Percentiles rank a stretch among this genome's conserved stretches.
phyloP scores from a whole-genome alignment of 306 rosid genomes.

The Fagus crenata region DNA sequence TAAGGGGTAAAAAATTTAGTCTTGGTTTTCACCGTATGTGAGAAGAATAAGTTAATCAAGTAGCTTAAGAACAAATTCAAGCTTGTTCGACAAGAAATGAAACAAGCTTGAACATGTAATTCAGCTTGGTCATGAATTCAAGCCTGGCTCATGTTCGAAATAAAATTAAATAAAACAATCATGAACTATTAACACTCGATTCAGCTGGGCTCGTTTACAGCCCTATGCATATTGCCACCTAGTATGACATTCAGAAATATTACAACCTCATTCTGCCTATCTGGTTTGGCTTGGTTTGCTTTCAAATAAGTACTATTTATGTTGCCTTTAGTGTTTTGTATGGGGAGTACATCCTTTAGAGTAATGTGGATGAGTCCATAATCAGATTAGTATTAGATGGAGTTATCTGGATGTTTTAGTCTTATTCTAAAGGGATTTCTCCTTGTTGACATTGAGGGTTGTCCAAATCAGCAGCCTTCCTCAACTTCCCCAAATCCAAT shows the following conservation, averaged over 20 bases:
- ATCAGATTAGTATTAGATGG: background rate
- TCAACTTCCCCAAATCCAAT: background rate
- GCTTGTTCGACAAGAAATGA: no score
- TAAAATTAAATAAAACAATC: no score
- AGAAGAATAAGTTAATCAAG: no score
- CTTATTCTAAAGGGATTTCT: background rate
- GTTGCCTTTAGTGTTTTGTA: background rate
- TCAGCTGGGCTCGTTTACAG: no score
- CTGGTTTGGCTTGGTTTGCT: background rate
- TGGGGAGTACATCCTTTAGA: background rate
- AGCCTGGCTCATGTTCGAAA: no score
- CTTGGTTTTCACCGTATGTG: no score
- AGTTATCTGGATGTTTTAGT: background rate
- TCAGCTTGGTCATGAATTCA: no score
- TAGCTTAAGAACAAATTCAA: no score
- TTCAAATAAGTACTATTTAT: background rate
- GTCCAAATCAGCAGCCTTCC: conserved; percentile 8
- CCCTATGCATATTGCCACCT: background rate
- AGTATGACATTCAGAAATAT: background rate
- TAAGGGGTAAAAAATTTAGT: no score
- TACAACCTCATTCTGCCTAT: background rate
- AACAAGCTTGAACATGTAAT: no score
- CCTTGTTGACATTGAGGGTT: background rate
- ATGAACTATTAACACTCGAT: no score
- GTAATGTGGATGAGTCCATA: background rate